A percentile compares a stretch with the other conserved stretches of the same genome.
Evolutionary conservation across 2,329 filamentous ascomycete genomes (phyloP).

Genomic region (Chrysoporthe puriensis): DNA sequence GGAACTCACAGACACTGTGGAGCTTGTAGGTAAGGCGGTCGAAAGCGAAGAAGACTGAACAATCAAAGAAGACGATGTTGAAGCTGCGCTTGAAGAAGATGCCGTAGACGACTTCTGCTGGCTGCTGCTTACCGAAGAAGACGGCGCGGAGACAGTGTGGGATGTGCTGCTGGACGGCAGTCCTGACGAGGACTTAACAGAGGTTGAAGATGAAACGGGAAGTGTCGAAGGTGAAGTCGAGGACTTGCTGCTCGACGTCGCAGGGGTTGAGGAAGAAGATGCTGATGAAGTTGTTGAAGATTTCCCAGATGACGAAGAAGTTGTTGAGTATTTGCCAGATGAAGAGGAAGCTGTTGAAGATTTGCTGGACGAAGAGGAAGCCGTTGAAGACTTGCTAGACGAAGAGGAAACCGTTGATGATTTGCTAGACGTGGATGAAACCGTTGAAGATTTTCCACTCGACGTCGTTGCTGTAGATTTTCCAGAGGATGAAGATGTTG

Average conservation of each 20-base stretch:
- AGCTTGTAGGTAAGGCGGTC: background rate
- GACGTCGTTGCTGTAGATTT: no score
- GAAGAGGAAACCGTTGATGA: background rate
- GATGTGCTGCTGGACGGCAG: background rate
- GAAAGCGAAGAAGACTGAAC: background rate
- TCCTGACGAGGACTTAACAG: background rate
- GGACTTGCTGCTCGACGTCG: background rate
- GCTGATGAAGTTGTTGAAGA: background rate
- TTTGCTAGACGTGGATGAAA: background rate
- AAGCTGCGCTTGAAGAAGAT: background rate
- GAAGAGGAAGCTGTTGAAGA: no score
- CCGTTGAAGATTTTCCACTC: background rate
- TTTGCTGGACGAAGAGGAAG: background rate
- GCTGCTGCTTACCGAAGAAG: constrained; percentile 2
- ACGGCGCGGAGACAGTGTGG: background rate
- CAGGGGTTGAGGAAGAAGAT: background rate
- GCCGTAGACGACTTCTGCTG: background rate
- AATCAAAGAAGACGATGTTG: background rate
- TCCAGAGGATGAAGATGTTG: no score
- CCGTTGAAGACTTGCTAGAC: background rate
- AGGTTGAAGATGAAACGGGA: background rate
- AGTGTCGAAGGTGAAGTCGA: background rate
- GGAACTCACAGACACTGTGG: background rate
- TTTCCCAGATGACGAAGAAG: background rate
- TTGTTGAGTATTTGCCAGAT: no score